These are phyloP conservation scores for Fusarium sterilihyphosum DNA, from an alignment of 2,329 filamentous ascomycete species.

Conservation along the genomic window DNA sequence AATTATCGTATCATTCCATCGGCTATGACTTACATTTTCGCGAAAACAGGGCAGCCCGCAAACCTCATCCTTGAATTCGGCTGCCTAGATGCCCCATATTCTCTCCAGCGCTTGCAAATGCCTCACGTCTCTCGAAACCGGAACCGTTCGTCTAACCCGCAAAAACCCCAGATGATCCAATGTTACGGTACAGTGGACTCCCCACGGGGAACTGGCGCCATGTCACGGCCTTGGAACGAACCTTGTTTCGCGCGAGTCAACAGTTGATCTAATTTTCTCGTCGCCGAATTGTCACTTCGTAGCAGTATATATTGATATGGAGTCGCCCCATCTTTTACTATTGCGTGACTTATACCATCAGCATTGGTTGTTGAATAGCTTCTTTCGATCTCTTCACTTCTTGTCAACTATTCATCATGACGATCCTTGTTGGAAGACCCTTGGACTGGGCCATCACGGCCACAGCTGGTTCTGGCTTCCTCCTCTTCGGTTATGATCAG, in stretches of 20 bases:
- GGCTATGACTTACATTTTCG: not conserved
- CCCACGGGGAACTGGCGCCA: constrained; percentile 20
- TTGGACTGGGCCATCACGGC: constrained; percentile 53
- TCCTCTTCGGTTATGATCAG: constrained; percentile 50
- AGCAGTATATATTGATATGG: constrained; percentile 30
- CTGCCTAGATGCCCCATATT: constrained; percentile 6
- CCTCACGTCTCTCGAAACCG: not conserved
- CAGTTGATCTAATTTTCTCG: not conserved
- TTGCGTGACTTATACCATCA: not conserved
- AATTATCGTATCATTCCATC: not conserved
- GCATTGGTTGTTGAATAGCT: constrained; percentile 15
- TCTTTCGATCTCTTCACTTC: not conserved
- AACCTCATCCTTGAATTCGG: not conserved
- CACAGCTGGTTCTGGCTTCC: constrained; percentile 50
- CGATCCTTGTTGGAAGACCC: constrained; percentile 45
- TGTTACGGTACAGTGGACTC: not conserved
- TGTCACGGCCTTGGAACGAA: constrained; percentile 23
- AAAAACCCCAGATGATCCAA: constrained; percentile 12
- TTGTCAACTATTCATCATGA: constrained; percentile 13
- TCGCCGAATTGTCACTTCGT: not conserved
- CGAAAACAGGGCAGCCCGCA: not conserved
- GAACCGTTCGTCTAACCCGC: not conserved
- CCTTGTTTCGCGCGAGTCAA: constrained; percentile 32
- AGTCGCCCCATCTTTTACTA: constrained; percentile 1
- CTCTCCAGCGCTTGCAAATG: constrained; percentile 13